Base-by-base conservation (phyloP, 352 stramenopile genomes). In the Phytophthora cryptogea region DNA sequence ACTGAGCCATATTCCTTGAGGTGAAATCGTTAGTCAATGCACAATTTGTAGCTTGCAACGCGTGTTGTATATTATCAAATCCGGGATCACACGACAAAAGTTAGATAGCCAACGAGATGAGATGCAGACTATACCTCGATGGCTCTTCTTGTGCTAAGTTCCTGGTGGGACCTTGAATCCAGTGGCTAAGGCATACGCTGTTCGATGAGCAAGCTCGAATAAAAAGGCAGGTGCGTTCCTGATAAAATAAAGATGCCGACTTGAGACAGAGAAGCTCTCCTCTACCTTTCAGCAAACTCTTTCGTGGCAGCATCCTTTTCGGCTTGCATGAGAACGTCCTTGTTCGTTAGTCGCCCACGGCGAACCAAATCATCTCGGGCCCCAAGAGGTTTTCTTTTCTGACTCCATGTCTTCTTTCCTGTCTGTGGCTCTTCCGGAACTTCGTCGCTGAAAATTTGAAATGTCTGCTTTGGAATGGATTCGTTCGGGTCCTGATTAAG, bases 251-350 rank as follows among this genome's bases (percentile, higher is more conserved):
- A 30, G 59, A 41, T 37, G 48, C 39, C 42, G 37, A 11, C 20
- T 31, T 37, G 20, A 42, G 17, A 54, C 40, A 54, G 54, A 61
- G 14, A 14, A 31, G n/a, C 39, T 52, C 54, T 54, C 55, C 51
- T 70, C 63, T 87, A 87, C 77, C 77, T 87, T 66, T 54, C 50
- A 8, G 55, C 14, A n/a, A 53, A 57, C 28, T 64, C 36, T 27
- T 77, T 73, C 26, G 46, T 48, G 32, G 27, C 46, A 20, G 45
- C 41, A 68, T 70, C 54, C 27, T 67, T 70, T 51, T 73, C 54
- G 47, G 59, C 68, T 64, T 86, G 70, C 77, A 91, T 66, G 36
- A 95, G 61, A 54, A 81, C 72, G 54, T 95, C 86, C 57, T 88
- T 91, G 70, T 95, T 92, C 26, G 84, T 94, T 26, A 90, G 43